Evolutionary conservation across 352 stramenopile species (phyloP), one percentile per base, ranked within the genome.

Genomic region (Pythium coloratum): DNA sequence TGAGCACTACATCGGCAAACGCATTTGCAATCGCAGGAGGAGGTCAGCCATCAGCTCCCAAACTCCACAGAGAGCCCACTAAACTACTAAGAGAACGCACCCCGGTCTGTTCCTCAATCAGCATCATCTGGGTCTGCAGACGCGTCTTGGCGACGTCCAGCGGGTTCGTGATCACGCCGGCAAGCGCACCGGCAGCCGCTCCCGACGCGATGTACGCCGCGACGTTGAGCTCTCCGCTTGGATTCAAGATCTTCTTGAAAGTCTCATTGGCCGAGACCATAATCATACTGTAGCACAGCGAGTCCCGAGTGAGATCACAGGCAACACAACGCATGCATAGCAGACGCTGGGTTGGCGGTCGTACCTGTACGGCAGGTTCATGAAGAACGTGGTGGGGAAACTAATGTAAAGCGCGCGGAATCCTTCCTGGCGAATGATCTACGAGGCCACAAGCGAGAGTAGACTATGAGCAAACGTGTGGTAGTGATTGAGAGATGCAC

Each of bases 71-170:
- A 24, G 20, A 24, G 20, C 20, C 20, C 20, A 24, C 20, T 24
- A 24, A 24, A 24, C 20, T 24, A 24, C 20, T 24, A 24, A 58
- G 55, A 66, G 64, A 50, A 76, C 78, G 65, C 84, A 92, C 84
- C 78, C 73, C 81, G 57, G 73, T 50, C 69, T 89, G 77, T 66
- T 89, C 80, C 59, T 80, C 64, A 9, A 90, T 42, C 62, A 90
- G 64, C 75, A 92, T 79, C 53, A 84, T 80, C 69, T 99, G 96
- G 26, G 96, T 99, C 78, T 99, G 96, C 70, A 99, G 80, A 54
- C 91, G 80, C 18, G 98, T 99, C 81, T 99, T 99, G 56, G 99
- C 92, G 34, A 99, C 94, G 86, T 99, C 98, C 64, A 99, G 80
- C 24, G 98, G 98, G 58, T 97, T 99, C 26, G 98, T 99, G 18